Base-by-base conservation (phyloP, 176 grass and related monocot genomes). In the Phoenix roebelenii region DNA sequence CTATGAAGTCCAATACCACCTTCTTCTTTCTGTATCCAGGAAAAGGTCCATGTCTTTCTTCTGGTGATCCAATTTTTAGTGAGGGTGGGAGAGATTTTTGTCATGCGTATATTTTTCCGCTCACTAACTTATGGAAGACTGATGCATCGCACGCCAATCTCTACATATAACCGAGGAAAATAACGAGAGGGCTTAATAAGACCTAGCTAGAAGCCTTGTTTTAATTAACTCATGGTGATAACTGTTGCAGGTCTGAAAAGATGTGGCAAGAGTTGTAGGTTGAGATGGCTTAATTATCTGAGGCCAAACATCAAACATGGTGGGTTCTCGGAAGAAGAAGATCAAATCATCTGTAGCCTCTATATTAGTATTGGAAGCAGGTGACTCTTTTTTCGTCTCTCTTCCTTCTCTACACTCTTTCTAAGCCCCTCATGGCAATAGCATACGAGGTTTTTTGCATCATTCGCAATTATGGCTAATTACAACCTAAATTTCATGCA, bases 301-400 rank as follows among this genome's bases (percentile, higher is more conserved):
- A 88, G 93, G 79, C 93, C 81, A 72, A 98, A 98, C 49, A 88
- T 98, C 57, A 98, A 89, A 57, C 93, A 98, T 53, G 93, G 87
- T 22, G 87, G 81, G 20, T 98, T 92, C 64, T 88, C 87, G 23
- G 93, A 92, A 71, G 73, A 79, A 70, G 93, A 98, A 66, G 93
- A 98, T 30, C 84, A 92, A 18, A 71, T 98, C 70, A 98, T 98
- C 58, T 91, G 87, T 25, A 84, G 84, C 63, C 93, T 98, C 18
- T 98, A 98, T 70, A 85, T 92, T 60, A 98, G 87, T 73, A 98
- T 98, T 22, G 93, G 93, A 12, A 98, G 93, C 87, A 82, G 93
- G 87, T 97, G 83, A 71, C 30, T 23, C 10, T 18, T 35, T 20
- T 70, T 3, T 56, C 50, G 20, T 56, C 55, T 16, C 12, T 20